Conservation (phyloP, 306 rosid species). For the Cucurbita argyrosperma region DNA sequence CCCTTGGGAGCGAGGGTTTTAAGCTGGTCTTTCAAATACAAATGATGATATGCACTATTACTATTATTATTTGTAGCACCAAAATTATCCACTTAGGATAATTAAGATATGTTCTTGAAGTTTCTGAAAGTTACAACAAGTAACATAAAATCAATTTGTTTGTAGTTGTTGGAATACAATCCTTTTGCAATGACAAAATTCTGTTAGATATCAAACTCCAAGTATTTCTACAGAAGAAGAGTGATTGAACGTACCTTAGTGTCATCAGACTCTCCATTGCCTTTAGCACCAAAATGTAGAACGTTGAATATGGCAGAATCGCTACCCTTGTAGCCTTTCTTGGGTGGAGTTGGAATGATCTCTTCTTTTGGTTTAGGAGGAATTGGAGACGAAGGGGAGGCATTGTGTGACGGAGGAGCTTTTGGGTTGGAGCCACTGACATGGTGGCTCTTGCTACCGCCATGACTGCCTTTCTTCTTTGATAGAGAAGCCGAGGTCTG, state of each 20-base stretch:
- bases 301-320: slow-evolving; percentile 40
- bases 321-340: slow-evolving; percentile 18
- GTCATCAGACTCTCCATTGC: slow-evolving; percentile 68
- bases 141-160: no score
- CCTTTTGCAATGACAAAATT: neutral
- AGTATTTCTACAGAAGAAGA: neutral
- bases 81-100: no score
- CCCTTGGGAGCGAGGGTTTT: no score
- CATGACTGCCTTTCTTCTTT: slow-evolving; percentile 48
- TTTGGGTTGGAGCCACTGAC: slow-evolving; percentile 51
- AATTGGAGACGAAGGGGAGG: slow-evolving; percentile 12
- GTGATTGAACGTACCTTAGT: slow-evolving; percentile 44
- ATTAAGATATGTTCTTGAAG: no score
- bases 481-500: slow-evolving; percentile 32
- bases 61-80: no score
- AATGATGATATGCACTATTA: no score
- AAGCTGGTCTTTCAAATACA: no score
- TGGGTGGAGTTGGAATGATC: slow-evolving; percentile 30
- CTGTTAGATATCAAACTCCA: neutral
- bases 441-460: slow-evolving; percentile 21
- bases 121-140: no score
- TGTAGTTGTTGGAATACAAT: neutral
- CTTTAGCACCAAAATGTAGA: slow-evolving; percentile 84
- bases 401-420: slow-evolving; percentile 4
- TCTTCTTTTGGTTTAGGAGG: slow-evolving; percentile 29